phyloP scores from a whole-genome alignment of 352 stramenopile genomes.

The Phytophthora meadii region DNA sequence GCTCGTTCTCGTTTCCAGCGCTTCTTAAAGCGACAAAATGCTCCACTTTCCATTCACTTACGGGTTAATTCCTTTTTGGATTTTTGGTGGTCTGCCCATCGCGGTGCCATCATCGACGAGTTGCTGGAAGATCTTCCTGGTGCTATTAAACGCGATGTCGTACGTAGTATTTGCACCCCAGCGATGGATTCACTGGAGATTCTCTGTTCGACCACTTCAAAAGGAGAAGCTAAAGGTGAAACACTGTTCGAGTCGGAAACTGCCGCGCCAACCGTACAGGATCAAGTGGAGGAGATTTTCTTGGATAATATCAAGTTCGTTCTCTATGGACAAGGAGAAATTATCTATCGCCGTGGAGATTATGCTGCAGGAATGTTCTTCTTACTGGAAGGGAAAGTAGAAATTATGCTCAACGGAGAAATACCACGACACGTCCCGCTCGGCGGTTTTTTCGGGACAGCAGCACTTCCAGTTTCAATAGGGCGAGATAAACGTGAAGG shows the following conservation, averaged over 20 bases:
- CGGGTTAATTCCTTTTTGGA: constrained; percentile 74
- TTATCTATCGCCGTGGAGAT: constrained; percentile 63
- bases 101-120: constrained; percentile 67
- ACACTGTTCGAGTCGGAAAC: not conserved
- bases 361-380: constrained; percentile 62
- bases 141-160: constrained; percentile 65
- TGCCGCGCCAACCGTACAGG: constrained; percentile 13
- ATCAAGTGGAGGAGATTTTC: constrained; percentile 54
- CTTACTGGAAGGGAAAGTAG: constrained; percentile 56
- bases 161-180: constrained; percentile 61
- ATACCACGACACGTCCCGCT: constrained; percentile 41
- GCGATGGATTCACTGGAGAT: constrained; percentile 53
- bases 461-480: constrained; percentile 30
- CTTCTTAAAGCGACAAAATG: constrained; percentile 69
- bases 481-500: constrained; percentile 7
- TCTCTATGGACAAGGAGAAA: constrained; percentile 64
- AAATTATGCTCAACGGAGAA: constrained; percentile 30
- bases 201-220: constrained; percentile 26
- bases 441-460: constrained; percentile 58
- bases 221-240: not conserved
- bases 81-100: constrained; percentile 75
- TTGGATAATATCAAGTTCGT: constrained; percentile 67
- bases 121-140: constrained; percentile 59
- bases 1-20: constrained; percentile 61
- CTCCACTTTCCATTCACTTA: constrained; percentile 55